phyloP scores from a whole-genome alignment of 208 protist species.

The Strigomonas culicis region DNA sequence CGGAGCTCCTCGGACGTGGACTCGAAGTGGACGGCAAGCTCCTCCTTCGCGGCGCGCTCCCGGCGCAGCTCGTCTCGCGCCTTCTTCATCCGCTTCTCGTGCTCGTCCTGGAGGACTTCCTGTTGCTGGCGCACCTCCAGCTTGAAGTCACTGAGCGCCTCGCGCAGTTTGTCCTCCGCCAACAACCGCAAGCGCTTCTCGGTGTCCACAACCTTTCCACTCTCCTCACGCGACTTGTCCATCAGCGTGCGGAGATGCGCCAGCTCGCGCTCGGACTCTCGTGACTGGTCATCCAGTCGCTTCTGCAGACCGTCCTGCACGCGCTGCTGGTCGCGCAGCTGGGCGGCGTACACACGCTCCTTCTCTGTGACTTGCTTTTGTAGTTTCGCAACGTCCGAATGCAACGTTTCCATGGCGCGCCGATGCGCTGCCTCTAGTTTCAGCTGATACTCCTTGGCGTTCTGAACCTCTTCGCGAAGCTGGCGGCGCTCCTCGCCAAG shows the following conservation, averaged over 20 bases:
- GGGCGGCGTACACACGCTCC: slow-evolving; percentile 22
- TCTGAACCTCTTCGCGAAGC: slow-evolving; percentile 18
- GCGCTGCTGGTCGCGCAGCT: slow-evolving; percentile 34
- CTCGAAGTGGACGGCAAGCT: slow-evolving; percentile 16
- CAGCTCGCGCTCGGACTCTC: slow-evolving; percentile 27
- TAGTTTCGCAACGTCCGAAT: slow-evolving; percentile 27
- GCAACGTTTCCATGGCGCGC: slow-evolving; percentile 17
- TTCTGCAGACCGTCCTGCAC: slow-evolving; percentile 28
- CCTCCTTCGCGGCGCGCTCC: slow-evolving; percentile 20
- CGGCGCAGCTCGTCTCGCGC: slow-evolving; percentile 26
- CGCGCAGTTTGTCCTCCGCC: slow-evolving; percentile 23
- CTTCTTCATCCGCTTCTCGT: slow-evolving; percentile 26
- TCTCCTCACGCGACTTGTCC: slow-evolving; percentile 18
- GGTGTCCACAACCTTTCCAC: slow-evolving; percentile 18
- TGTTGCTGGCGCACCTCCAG: slow-evolving; percentile 12
- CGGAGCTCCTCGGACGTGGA: slow-evolving; percentile 21
- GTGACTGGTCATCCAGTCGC: slow-evolving; percentile 22
- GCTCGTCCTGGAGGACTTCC: slow-evolving; percentile 13
- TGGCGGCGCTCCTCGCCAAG: slow-evolving; percentile 24
- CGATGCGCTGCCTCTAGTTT: slow-evolving; percentile 15
- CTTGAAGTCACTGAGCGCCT: slow-evolving; percentile 13
- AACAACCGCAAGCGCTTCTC: slow-evolving; percentile 22
- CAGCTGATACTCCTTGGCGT: slow-evolving; percentile 13
- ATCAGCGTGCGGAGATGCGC: slow-evolving; percentile 18
- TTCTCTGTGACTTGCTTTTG: slow-evolving; percentile 25